A percentile compares a stretch with the other conserved stretches of the same genome.
Conservation (phyloP, 2,329 filamentous ascomycete species). For the Cytospora mali region DNA sequence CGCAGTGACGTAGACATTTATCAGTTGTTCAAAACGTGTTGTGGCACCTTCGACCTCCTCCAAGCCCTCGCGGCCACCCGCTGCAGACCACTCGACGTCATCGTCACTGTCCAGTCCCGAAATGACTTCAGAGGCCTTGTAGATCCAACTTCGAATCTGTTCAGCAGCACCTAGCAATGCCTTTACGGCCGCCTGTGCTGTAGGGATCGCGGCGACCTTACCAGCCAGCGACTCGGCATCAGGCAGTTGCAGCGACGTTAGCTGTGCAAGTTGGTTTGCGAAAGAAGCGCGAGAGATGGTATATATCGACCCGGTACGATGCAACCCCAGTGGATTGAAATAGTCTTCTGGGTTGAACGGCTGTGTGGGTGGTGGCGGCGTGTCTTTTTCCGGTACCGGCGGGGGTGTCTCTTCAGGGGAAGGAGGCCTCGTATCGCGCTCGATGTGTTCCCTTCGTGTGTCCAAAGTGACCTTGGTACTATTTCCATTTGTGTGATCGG, state of each 20-base stretch:
- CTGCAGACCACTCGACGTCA: slow-evolving; percentile 95
- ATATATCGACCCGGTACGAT: slow-evolving; percentile 84
- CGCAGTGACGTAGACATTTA: slow-evolving; percentile 90
- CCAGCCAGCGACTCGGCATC: slow-evolving; percentile 81
- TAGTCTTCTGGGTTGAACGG: slow-evolving; percentile 58
- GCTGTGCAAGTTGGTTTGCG: slow-evolving; percentile 86
- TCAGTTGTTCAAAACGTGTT: slow-evolving; percentile 80
- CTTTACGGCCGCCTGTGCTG: slow-evolving; percentile 78
- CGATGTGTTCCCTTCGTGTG: slow-evolving; percentile 60
- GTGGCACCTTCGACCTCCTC: slow-evolving; percentile 76
- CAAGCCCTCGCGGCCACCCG: slow-evolving; percentile 79
- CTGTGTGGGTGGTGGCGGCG: slow-evolving; percentile 43
- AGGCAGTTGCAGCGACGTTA: slow-evolving; percentile 87
- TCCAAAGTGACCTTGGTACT: slow-evolving; percentile 64
- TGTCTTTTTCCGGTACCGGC: slow-evolving; percentile 50
- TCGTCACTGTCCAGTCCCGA: slow-evolving; percentile 90
- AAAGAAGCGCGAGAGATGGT: slow-evolving; percentile 92
- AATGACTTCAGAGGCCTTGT: slow-evolving; percentile 87
- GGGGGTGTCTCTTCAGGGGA: slow-evolving; percentile 45
- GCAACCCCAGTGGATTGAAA: slow-evolving; percentile 67
- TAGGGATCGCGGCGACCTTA: slow-evolving; percentile 82
- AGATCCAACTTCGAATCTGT: slow-evolving; percentile 92
- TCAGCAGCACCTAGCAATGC: slow-evolving; percentile 85
- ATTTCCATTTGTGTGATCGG: slow-evolving; percentile 70
- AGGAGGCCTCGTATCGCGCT: slow-evolving; percentile 49